phyloP scores from a whole-genome alignment of 257 asterid genomes.

The Solanum pimpinellifolium region DNA sequence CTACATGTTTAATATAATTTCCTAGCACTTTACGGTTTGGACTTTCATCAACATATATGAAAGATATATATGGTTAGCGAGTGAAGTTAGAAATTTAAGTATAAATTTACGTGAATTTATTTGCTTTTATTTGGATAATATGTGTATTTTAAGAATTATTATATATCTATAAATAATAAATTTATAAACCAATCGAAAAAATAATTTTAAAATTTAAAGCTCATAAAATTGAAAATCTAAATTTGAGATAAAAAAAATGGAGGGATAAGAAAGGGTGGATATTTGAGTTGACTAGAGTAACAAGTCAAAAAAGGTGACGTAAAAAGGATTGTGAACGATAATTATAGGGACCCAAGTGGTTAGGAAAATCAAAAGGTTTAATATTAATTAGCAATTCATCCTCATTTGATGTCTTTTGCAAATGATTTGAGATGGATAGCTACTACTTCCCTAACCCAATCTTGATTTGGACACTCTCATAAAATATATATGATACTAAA shows the following conservation, averaged over 20 bases:
- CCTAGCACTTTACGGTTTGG: background rate
- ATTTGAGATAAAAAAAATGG: background rate
- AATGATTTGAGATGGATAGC: constrained; percentile 20
- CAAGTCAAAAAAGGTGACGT: constrained; percentile 44
- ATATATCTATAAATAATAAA: background rate
- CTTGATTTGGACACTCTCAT: background rate
- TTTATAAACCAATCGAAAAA: background rate
- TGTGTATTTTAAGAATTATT: too few species aligned
- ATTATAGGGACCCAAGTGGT: constrained; percentile 52
- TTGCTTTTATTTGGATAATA: background rate
- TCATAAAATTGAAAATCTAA: background rate
- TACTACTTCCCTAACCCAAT: background rate
- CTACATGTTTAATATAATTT: background rate
- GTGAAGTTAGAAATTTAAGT: background rate
- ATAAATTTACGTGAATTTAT: rapidly evolving
- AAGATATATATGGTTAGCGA: background rate
- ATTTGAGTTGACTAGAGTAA: constrained; percentile 35
- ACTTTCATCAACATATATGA: background rate
- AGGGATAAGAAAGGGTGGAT: background rate
- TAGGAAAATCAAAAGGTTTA: constrained; percentile 37
- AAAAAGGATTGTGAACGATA: constrained; percentile 43
- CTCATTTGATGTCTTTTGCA: constrained; percentile 7
- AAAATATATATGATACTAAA: background rate
- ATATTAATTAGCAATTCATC: constrained; percentile 12
- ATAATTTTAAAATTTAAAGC: background rate